A percentile compares a stretch with the other conserved stretches of the same genome.
Conservation (phyloP, 2,329 filamentous ascomycete genomes). For the Aspergillus udagawae region DNA sequence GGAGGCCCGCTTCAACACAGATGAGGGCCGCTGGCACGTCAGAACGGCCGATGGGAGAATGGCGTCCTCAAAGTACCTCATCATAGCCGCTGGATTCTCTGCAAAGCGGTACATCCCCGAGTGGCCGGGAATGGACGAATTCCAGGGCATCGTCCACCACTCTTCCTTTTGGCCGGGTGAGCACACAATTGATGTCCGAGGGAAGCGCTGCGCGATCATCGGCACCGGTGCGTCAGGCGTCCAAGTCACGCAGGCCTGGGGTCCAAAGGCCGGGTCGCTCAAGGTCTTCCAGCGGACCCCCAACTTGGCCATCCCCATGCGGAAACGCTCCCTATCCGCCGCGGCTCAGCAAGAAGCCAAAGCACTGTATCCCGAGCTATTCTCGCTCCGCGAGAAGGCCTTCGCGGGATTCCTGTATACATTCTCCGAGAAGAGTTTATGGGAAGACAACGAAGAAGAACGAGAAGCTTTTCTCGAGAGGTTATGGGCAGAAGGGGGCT, state of each 20-base stretch:
- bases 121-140: conserved; percentile 38
- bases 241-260: conserved; percentile 58
- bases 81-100: conserved; percentile 47
- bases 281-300: conserved; percentile 64
- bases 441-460: conserved; percentile 51
- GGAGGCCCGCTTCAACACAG: conserved; percentile 39
- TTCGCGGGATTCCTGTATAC: conserved; percentile 60
- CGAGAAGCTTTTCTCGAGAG: conserved; percentile 49
- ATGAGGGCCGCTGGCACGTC: conserved; percentile 41
- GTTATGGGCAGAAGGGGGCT: conserved; percentile 51
- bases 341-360: conserved; percentile 51
- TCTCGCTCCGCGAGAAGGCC: conserved; percentile 48
- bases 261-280: conserved; percentile 50
- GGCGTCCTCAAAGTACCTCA: conserved; percentile 42
- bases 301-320: conserved; percentile 62
- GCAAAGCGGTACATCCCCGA: conserved; percentile 43
- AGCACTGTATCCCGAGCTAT: conserved; percentile 49
- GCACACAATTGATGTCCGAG: conserved; percentile 39
- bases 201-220: conserved; percentile 51
- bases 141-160: conserved; percentile 53
- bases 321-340: conserved; percentile 44
- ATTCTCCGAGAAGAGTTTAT: conserved; percentile 52
- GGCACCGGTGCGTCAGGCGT: conserved; percentile 55
- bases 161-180: conserved; percentile 53
- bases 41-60: conserved; percentile 38